These are phyloP conservation scores for Actinomortierella wolfii DNA, from an alignment of 371 early-diverging fungal genomes.

Conservation along the genomic window DNA sequence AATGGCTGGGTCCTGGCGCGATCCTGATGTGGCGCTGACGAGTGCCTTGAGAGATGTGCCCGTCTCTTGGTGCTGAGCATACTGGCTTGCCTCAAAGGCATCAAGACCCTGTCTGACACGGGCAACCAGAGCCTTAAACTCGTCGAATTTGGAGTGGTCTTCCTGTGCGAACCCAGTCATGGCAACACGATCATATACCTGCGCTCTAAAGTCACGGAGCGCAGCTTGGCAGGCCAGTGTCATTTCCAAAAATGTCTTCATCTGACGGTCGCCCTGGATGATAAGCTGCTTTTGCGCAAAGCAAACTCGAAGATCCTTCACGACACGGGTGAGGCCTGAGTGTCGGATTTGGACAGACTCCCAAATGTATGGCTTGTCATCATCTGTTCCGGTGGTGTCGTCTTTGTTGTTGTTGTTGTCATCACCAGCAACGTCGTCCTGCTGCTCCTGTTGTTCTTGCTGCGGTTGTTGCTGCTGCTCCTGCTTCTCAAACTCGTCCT, in stretches of 20 bases:
- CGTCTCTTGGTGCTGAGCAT: slow-evolving; percentile 4
- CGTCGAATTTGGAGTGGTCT: slow-evolving; percentile 20
- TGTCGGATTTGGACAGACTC: slow-evolving; percentile 24
- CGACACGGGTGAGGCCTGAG: slow-evolving; percentile 13
- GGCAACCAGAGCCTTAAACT: slow-evolving; percentile 11
- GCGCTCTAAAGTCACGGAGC: slow-evolving; percentile 13
- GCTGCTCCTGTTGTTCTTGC: too few relatives aligned
- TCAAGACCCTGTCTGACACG: slow-evolving; percentile 12
- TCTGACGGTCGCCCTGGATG: slow-evolving; percentile 40
- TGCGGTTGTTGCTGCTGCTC: too few relatives aligned
- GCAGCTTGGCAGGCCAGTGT: slow-evolving; percentile 23
- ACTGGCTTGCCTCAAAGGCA: slow-evolving; percentile 10
- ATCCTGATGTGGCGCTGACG: slow-evolving; percentile 16
- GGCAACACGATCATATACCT: slow-evolving; percentile 16
- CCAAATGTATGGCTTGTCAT: slow-evolving; percentile 11
- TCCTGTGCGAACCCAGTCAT: slow-evolving; percentile 31
- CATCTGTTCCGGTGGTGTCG: too few relatives aligned
- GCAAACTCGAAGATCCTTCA: slow-evolving; percentile 21
- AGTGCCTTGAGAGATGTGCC: slow-evolving; percentile 15
- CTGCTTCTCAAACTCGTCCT: too few relatives aligned
- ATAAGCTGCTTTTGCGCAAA: slow-evolving; percentile 30
- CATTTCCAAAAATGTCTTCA: slow-evolving; percentile 33
- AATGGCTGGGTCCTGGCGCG: slow-evolving; percentile 32
- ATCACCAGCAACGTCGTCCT: too few relatives aligned
- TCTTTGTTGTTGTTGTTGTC: too few relatives aligned